Conservation (phyloP, 805 yeast genomes). For the Wickerhamomyces rabaulensis region DNA sequence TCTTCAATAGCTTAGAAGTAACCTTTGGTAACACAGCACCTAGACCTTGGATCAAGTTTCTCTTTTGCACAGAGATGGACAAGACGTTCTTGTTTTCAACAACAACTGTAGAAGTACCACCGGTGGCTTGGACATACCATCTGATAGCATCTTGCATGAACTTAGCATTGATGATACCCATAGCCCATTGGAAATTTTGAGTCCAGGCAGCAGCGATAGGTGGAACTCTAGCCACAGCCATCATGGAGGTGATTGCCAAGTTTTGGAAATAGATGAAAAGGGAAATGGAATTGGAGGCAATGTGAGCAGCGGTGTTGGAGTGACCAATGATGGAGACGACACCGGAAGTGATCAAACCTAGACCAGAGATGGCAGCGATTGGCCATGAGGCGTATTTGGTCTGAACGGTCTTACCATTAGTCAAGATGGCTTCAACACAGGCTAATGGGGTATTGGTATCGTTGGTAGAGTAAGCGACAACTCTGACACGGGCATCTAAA, state of each 20-base stretch:
- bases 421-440: slow-evolving; percentile 83
- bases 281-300: slow-evolving; percentile 81
- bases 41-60: slow-evolving; percentile 18
- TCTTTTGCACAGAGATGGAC: slow-evolving; percentile 83
- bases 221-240: slow-evolving; percentile 79
- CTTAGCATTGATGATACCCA: slow-evolving; percentile 73
- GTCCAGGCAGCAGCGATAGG: slow-evolving; percentile 93
- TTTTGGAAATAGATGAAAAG: slow-evolving; percentile 85
- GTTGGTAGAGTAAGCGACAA: slow-evolving; percentile 50
- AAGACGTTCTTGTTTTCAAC: slow-evolving; percentile 56
- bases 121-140: slow-evolving; percentile 85
- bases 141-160: slow-evolving; percentile 85
- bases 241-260: slow-evolving; percentile 79
- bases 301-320: slow-evolving; percentile 83
- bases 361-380: slow-evolving; percentile 84
- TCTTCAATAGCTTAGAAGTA: slow-evolving; percentile 25
- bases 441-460: slow-evolving; percentile 60
- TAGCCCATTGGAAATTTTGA: slow-evolving; percentile 90
- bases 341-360: slow-evolving; percentile 82
- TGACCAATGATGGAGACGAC: slow-evolving; percentile 79
- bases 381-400: slow-evolving; percentile 93
- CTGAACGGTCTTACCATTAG: slow-evolving; percentile 92
- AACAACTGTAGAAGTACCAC: slow-evolving; percentile 79
- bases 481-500: slow-evolving; percentile 85
- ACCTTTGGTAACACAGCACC: slow-evolving; percentile 10